Conservation (phyloP, 2,329 filamentous ascomycete genomes). For the Phialocephala subalpina region DNA sequence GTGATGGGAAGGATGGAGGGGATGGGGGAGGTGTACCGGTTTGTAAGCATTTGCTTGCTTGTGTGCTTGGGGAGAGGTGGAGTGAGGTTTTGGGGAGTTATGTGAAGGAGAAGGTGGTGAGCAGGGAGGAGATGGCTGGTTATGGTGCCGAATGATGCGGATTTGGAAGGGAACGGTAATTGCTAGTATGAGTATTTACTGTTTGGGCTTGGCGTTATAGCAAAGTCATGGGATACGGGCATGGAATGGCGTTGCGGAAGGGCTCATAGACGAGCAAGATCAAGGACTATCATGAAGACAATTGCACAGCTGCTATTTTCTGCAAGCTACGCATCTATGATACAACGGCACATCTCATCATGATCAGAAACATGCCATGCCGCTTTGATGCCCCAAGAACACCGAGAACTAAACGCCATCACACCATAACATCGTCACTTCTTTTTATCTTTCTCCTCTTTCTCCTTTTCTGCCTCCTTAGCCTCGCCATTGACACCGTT, state of each 20-base stretch:
- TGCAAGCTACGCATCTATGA: constrained; percentile 44
- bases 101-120: constrained; percentile 61
- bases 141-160: constrained; percentile 51
- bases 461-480: constrained; percentile 56
- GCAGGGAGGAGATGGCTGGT: constrained; percentile 75
- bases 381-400: constrained; percentile 37
- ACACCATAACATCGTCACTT: constrained; percentile 39
- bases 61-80: constrained; percentile 76
- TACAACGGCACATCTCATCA: constrained; percentile 42
- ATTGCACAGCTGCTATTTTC: constrained; percentile 37
- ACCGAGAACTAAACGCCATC: constrained; percentile 35
- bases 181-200: too few relatives aligned
- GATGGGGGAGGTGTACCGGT: constrained; percentile 55
- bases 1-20: constrained; percentile 34
- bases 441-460: constrained; percentile 60
- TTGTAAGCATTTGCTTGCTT: constrained; percentile 92
- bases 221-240: not conserved
- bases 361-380: constrained; percentile 38
- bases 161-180: too few relatives aligned
- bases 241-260: not conserved
- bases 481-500: constrained; percentile 63
- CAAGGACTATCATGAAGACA: constrained; percentile 16
- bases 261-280: not conserved
- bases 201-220: not conserved
- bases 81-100: constrained; percentile 60